Evolutionary conservation across 495 filamentous ascomycete species (phyloP).

Genomic region (Talaromyces ruber): DNA sequence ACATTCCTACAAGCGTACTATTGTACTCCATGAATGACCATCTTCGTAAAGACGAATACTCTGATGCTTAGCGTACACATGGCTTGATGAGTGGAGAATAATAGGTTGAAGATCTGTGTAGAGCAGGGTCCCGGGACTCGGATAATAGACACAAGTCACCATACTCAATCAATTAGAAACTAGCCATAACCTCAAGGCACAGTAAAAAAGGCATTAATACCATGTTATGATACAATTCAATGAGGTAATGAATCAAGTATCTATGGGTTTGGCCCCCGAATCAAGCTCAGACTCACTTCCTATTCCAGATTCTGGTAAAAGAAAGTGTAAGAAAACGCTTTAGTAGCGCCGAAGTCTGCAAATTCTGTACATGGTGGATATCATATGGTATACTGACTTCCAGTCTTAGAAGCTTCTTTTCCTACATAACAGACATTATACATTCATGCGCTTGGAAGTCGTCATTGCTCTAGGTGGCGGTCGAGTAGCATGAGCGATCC

Average conservation of each 20-base stretch:
- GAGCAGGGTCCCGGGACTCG: neutral
- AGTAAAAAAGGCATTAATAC: neutral
- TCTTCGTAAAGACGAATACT: neutral
- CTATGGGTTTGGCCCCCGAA: neutral
- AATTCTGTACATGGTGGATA: neutral
- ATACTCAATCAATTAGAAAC: neutral
- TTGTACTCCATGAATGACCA: neutral
- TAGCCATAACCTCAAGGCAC: neutral
- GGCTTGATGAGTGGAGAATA: neutral
- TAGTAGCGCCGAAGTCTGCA: neutral
- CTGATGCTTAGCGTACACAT: neutral
- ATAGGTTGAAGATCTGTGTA: neutral
- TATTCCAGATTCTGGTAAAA: neutral
- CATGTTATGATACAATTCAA: neutral
- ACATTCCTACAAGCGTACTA: neutral
- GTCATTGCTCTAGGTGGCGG: neutral
- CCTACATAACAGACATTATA: neutral
- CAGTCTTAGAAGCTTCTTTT: neutral
- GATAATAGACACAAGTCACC: neutral
- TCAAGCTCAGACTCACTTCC: neutral
- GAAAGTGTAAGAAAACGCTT: neutral
- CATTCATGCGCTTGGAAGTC: neutral
- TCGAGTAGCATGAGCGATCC: neutral
- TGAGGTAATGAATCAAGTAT: neutral
- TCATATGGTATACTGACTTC: neutral